Percentiles rank a stretch among this genome's conserved stretches.
phyloP scores from a whole-genome alignment of 345 rosid genomes.

The Gossypium raimondii region DNA sequence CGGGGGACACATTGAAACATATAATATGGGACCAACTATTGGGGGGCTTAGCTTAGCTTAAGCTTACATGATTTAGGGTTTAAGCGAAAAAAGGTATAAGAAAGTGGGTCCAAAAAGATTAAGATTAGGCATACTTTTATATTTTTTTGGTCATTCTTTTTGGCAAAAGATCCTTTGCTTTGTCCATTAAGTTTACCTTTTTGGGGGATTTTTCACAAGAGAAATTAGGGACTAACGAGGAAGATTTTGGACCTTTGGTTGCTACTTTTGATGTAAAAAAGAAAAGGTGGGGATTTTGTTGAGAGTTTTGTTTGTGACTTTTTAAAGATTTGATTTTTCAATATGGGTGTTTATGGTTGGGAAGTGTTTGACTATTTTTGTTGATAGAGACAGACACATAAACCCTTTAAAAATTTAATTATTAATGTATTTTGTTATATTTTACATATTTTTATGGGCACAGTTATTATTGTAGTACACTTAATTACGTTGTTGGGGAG shows the following conservation, averaged over 20 bases:
- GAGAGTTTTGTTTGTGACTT: constrained; percentile 29
- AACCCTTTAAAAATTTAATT: neutral
- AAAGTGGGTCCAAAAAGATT: constrained; percentile 25
- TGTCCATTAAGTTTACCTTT: constrained; percentile 22
- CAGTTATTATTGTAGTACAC: no score
- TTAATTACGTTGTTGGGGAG: no score
- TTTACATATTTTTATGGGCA: neutral
- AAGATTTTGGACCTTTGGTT: constrained; percentile 22
- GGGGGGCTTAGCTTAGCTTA: constrained; percentile 15
- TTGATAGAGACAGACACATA: constrained; percentile 6
- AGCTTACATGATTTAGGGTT: constrained; percentile 30
- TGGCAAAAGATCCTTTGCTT: constrained; percentile 22
- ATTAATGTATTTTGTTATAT: neutral
- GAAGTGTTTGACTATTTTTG: constrained; percentile 36
- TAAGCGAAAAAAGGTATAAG: neutral
- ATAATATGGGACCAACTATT: constrained; percentile 34
- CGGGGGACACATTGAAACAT: constrained; percentile 32
- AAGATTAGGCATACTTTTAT: constrained; percentile 6
- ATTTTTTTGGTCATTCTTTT: neutral
- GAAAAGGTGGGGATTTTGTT: constrained; percentile 19
- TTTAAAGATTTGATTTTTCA: constrained; percentile 33
- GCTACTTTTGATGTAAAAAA: constrained; percentile 36
- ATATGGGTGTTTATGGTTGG: constrained; percentile 17
- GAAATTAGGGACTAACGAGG: constrained; percentile 10
- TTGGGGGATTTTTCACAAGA: neutral